Evolutionary conservation across 805 yeast species (phyloP).

Genomic region (Nakazawaea wyomingensis): DNA sequence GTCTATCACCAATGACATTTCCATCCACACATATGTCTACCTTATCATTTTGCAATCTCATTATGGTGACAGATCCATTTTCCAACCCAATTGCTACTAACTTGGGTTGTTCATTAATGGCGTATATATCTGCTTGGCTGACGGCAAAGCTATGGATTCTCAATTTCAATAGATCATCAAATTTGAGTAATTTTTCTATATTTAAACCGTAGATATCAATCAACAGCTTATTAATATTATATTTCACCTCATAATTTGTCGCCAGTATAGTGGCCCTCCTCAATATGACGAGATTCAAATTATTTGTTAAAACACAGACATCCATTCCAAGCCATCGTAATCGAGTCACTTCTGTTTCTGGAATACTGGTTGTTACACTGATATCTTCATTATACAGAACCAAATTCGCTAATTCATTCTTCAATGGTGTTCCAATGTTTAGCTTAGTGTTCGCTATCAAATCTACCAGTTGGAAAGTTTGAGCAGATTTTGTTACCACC

Average conservation of each 20-base stretch:
- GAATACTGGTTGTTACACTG: neutral
- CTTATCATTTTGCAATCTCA: neutral
- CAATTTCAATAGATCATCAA: conserved; percentile 14
- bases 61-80: conserved; percentile 3
- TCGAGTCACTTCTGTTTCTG: conserved; percentile 4
- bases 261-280: conserved; percentile 10
- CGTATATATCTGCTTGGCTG: neutral
- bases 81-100: conserved; percentile 9
- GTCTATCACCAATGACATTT: neutral
- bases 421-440: neutral
- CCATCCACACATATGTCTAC: neutral
- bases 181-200: conserved; percentile 13
- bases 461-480: conserved; percentile 6
- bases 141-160: conserved; percentile 22
- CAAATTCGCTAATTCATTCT: conserved; percentile 5
- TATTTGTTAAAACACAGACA: conserved; percentile 18
- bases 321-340: neutral
- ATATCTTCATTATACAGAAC: conserved; percentile 11
- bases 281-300: conserved; percentile 17
- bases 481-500: conserved; percentile 4
- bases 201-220: conserved; percentile 13
- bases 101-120: neutral
- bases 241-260: conserved; percentile 16
- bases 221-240: conserved; percentile 15
- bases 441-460: neutral